Evolutionary conservation across 306 rosid species (phyloP).

Genomic region (Dalbergia cochinchinensis): DNA sequence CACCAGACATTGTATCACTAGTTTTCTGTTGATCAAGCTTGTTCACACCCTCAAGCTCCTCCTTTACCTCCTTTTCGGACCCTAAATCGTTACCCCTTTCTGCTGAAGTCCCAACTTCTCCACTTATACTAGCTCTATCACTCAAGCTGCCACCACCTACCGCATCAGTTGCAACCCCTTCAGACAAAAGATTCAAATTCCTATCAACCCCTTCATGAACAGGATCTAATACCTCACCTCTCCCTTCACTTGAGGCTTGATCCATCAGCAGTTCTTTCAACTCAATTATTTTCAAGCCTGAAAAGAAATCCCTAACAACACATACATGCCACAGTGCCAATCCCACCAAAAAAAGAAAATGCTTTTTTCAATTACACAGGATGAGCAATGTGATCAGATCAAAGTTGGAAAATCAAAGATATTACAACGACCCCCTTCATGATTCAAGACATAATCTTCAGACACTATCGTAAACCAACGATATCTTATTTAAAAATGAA

Average conservation of each 20-base stretch:
- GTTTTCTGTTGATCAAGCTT: slow-evolving; percentile 39
- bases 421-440: slow-evolving; percentile 50
- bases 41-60: slow-evolving; percentile 30
- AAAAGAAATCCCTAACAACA: slow-evolving; percentile 37
- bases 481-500: neutral
- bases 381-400: slow-evolving; percentile 52
- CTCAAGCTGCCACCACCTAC: slow-evolving; percentile 42
- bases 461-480: slow-evolving; percentile 28
- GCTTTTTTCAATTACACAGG: slow-evolving; percentile 21
- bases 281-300: slow-evolving; percentile 42
- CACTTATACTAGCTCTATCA: slow-evolving; percentile 31
- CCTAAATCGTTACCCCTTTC: slow-evolving; percentile 46
- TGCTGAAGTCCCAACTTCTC: slow-evolving; percentile 48
- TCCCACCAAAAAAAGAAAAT: slow-evolving; percentile 32
- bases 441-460: slow-evolving; percentile 33
- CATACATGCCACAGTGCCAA: slow-evolving; percentile 34
- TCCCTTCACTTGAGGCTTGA: slow-evolving; percentile 45
- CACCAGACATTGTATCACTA: slow-evolving; percentile 42
- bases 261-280: slow-evolving; percentile 59
- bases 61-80: slow-evolving; percentile 46
- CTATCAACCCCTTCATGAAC: slow-evolving; percentile 50
- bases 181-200: slow-evolving; percentile 52
- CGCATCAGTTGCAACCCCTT: slow-evolving; percentile 55
- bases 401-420: slow-evolving; percentile 39
- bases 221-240: slow-evolving; percentile 51